Base-by-base conservation (phyloP, 305 asterid genomes). In the Solanum aculeatissimum region DNA sequence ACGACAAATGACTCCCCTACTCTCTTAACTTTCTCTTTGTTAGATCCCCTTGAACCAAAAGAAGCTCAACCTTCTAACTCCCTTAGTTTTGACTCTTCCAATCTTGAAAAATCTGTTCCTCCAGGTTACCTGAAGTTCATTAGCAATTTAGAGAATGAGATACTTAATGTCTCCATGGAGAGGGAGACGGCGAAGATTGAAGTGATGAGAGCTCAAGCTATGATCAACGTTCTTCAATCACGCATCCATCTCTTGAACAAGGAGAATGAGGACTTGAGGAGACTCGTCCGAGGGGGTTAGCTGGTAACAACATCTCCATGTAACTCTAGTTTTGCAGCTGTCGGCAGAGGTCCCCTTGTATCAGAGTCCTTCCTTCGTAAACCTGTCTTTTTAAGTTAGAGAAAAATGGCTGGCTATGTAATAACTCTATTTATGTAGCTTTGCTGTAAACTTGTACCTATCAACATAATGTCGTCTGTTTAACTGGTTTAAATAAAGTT, bases 191-290 rank as follows among this genome's bases (percentile, higher is more conserved):
- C 92, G 83, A 96, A 93, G 97, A 93, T 96, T 84, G 99, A 95
- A 85, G 91, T 96, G 94, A 94, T 93, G 98, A 91, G 99, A 80
- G 97, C 97, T 25, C 95, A 96, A 47, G 97, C 98, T 9, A 93
- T 94, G 95, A 92, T 94, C 87, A 93, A 92, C 93, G 81, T 90
- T 84, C 95, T 96, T 82, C 98, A 96, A 85, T 92, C 97, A 1
- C 95, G 92, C 9, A 85, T 94, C 4, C 95, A 91, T 9, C 49
- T 77, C 58, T 47, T 95, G 91, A 55, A 87, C 84, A 91, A 88
- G 88, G 98, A 96, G 63, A 95, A 93, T 29, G 93, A 92, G 62
- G 94, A 92, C 80, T 80, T 93, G 55, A 89, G 89, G 82, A 89
- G 93, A 23, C 88, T 27, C 60, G 89, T 83, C 43, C 88, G 92